phyloP scores from a whole-genome alignment of 1,284 basidiomycete genomes.

The Apiotrichum laibachii region DNA sequence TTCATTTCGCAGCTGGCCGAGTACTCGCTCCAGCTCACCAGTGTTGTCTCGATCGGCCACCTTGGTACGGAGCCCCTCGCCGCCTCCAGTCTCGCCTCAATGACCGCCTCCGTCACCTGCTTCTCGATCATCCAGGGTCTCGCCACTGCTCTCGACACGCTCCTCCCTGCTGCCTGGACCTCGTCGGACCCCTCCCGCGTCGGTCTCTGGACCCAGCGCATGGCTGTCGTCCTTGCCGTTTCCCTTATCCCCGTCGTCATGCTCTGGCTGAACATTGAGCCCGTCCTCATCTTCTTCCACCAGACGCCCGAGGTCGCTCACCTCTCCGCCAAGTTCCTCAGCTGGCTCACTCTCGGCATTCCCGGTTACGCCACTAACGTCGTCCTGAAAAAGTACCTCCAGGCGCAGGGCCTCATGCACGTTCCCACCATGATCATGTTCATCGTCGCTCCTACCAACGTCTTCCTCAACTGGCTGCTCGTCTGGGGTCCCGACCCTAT shows the following conservation, averaged over 20 bases:
- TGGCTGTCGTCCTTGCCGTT: conserved; percentile 66
- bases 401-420: conserved; percentile 80
- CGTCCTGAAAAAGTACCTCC: conserved; percentile 65
- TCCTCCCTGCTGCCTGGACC: conserved; percentile 88
- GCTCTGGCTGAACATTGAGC: conserved; percentile 75
- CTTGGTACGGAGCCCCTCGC: conserved; percentile 68
- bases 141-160: conserved; percentile 77
- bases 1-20: conserved; percentile 51
- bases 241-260: conserved; percentile 50
- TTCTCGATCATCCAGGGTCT: conserved; percentile 81
- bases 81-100: conserved; percentile 55
- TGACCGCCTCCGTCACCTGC: conserved; percentile 53
- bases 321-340: conserved; percentile 72
- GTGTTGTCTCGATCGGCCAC: conserved; percentile 76
- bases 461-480: conserved; percentile 75
- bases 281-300: conserved; percentile 69
- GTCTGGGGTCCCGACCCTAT: conserved; percentile 79
- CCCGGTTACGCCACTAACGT: conserved; percentile 66
- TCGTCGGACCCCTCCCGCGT: conserved; percentile 76
- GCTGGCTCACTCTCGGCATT: conserved; percentile 73
- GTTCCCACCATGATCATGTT: conserved; percentile 83
- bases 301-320: conserved; percentile 82
- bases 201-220: conserved; percentile 85
- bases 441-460: conserved; percentile 81
- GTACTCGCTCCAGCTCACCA: conserved; percentile 50